Base-by-base conservation (phyloP, 352 stramenopile genomes). In the Phytophthora cactorum region DNA sequence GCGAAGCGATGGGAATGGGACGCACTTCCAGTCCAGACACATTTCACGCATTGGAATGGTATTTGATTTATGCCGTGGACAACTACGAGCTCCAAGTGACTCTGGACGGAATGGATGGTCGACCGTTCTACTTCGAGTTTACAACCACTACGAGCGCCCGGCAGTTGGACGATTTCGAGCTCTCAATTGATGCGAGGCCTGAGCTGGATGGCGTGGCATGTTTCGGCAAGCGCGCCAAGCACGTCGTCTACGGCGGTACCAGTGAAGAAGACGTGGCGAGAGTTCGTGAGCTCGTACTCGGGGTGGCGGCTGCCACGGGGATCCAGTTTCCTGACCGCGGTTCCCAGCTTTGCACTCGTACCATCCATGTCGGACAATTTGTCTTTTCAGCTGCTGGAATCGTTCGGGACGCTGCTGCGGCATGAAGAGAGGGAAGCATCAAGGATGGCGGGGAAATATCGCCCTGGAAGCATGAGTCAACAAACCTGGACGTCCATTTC, bases 351-450 rank as follows among this genome's bases (percentile, higher is more conserved):
- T 61, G 28, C 4, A 28, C 12, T 10, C 11, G 36, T 28, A 28
- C 25, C 12, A 17, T 59, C 27, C 38, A 46, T 6, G 15, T 59
- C 25, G 52, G 52, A 50, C 22, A 68, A 12, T 62, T 68, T 17
- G 45, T 52, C 25, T 63, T 63, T 43, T 68, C 61, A 10, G 15
- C 61, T 52, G 52, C 52, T 62, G 61, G 61, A 2, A 61, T 69
- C 28, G 7, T 57, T 57, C 51, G 46, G 8, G 22, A 50, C n/a
- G 49, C 53, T 34, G 52, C 60, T 15, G 36, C 60, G 14, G 51
- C 49, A 10, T 52, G 45, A 52, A n/a, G n/a, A 47, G 8, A 29
- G 9, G 32, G 32, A 38, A 38, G 22, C 22, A 22, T 22, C 22
- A 22, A 22, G 22, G 22, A 22, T 22, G 22, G 22, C 0, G 22